phyloP scores from a whole-genome alignment of 208 protist species.

The Acanthamoeba comandoni region DNA sequence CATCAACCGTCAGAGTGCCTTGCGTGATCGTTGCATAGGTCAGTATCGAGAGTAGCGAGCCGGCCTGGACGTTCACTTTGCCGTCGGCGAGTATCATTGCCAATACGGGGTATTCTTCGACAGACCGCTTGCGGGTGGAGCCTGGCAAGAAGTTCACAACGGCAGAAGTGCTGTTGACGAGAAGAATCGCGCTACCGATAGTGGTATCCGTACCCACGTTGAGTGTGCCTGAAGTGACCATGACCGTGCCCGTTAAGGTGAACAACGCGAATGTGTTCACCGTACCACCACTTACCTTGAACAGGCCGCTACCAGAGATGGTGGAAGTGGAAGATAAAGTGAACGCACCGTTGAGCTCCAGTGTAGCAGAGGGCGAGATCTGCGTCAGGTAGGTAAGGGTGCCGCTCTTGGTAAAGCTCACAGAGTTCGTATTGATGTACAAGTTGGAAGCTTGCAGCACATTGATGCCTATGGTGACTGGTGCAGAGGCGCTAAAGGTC shows the following conservation, averaged over 20 bases:
- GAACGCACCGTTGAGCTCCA: conserved; percentile 15
- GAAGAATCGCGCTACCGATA: not conserved
- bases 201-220: not conserved
- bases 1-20: conserved; percentile 5
- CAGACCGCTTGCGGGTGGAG: too few species aligned
- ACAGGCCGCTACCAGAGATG: conserved; percentile 15
- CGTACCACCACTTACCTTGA: not conserved
- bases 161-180: conserved; percentile 27
- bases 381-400: not conserved
- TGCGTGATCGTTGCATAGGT: not conserved
- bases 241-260: conserved; percentile 26
- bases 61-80: conserved; percentile 36
- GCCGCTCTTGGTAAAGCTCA: conserved; percentile 18
- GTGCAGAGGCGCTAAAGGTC: not conserved
- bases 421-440: conserved; percentile 7
- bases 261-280: conserved; percentile 17
- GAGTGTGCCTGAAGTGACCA: conserved; percentile 14
- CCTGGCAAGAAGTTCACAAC: conserved; percentile 1
- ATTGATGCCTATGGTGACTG: conserved; percentile 69
- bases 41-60: not conserved
- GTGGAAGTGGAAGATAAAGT: not conserved
- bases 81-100: conserved; percentile 15
- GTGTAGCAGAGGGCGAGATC: too few species aligned
- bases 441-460: not conserved
- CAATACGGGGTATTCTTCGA: not conserved